Evolutionary conservation across 1,284 basidiomycete genomes (phyloP).

Genomic region (Laetiporus sulphureus): DNA sequence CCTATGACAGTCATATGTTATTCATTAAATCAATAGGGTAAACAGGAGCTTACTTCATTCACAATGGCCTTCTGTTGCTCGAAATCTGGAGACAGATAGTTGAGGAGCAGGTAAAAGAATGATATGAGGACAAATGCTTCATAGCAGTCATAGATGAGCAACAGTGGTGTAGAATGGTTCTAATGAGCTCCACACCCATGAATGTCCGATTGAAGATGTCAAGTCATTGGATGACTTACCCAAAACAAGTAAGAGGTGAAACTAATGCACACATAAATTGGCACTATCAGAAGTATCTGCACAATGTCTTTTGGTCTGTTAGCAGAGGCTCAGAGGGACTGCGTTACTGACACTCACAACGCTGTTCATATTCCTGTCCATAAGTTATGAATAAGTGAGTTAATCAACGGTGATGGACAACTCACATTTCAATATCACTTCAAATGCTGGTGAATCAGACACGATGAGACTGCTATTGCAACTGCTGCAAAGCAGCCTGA

Average conservation of each 20-base stretch:
- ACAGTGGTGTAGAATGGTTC: conserved; percentile 59
- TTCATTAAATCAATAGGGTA: not conserved
- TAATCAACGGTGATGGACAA: not conserved
- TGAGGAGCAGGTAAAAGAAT: conserved; percentile 74
- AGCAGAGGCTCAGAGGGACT: not conserved
- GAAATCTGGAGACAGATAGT: conserved; percentile 60
- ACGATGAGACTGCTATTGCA: conserved; percentile 52
- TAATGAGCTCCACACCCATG: conserved; percentile 20
- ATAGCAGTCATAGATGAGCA: conserved; percentile 61
- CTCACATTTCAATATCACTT: conserved; percentile 65
- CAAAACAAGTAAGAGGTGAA: conserved; percentile 69
- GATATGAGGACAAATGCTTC: conserved; percentile 67
- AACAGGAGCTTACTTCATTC: conserved; percentile 34
- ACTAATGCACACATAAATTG: conserved; percentile 66
- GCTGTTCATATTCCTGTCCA: conserved; percentile 56
- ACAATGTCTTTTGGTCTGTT: conserved; percentile 45
- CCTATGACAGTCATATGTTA: not conserved
- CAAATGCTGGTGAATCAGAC: conserved; percentile 69
- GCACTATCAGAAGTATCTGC: conserved; percentile 74
- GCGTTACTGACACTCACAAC: conserved; percentile 48
- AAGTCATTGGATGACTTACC: conserved; percentile 33
- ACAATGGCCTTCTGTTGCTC: conserved; percentile 62
- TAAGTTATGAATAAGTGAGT: conserved; percentile 5
- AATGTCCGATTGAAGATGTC: not conserved
- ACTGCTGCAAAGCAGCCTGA: conserved; percentile 54